Conservation (phyloP, 768 basidiomycete genomes). For the Sutorius australiensis region DNA sequence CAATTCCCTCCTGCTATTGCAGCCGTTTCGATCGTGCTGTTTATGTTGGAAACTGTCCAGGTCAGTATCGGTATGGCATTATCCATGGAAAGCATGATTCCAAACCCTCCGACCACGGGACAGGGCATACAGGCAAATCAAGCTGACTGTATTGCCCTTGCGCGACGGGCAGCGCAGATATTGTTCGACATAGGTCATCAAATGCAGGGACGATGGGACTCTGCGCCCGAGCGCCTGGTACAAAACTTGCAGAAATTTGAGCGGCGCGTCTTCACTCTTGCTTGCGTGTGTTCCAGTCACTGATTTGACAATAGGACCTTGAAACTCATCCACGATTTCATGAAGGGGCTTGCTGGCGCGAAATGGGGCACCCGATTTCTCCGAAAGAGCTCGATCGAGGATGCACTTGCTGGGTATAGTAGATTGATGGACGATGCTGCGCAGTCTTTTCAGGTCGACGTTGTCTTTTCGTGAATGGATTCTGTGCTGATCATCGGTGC, state of each 20-base stretch:
- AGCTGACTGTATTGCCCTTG: conserved; percentile 37
- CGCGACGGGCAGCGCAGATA: conserved; percentile 40
- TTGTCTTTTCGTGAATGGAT: background rate
- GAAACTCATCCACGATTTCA: conserved; percentile 36
- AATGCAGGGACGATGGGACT: conserved; percentile 44
- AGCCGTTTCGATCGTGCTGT: conserved; percentile 37
- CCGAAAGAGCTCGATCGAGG: conserved; percentile 39
- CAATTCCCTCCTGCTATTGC: conserved; percentile 44
- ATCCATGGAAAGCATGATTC: background rate
- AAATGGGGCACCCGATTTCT: conserved; percentile 42
- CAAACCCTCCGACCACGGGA: background rate
- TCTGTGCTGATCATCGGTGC: background rate
- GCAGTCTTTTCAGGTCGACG: conserved; percentile 43
- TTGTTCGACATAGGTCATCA: conserved; percentile 42
- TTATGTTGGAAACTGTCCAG: conserved; percentile 45
- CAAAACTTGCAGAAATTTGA: conserved; percentile 42
- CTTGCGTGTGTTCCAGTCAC: background rate
- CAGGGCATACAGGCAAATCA: conserved; percentile 37
- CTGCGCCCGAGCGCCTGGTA: conserved; percentile 38
- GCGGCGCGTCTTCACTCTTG: conserved; percentile 25
- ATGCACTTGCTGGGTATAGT: conserved; percentile 33
- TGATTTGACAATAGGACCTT: conserved; percentile 33
- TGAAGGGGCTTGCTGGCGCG: conserved; percentile 36
- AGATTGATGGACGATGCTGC: conserved; percentile 41
- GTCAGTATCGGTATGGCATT: conserved; percentile 32